Conservation (phyloP, 2,329 filamentous ascomycete genomes). For the Colletotrichum lini region DNA sequence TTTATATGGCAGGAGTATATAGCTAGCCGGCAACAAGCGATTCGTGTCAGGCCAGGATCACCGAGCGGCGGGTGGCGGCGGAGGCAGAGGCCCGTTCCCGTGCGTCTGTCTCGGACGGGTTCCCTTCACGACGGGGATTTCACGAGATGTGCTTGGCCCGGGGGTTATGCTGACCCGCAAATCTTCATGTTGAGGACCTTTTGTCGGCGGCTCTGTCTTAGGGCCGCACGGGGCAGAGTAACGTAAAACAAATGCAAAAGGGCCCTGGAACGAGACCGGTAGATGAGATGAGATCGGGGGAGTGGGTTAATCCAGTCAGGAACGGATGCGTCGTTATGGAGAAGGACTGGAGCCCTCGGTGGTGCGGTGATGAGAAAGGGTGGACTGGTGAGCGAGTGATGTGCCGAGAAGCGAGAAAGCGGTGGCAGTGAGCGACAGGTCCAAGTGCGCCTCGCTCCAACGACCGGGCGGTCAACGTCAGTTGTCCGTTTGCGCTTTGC, state of each 20-base stretch:
- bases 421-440: constrained; percentile 27
- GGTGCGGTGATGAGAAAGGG: constrained; percentile 14
- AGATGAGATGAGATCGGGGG: constrained; percentile 42
- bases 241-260: constrained; percentile 41
- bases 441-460: constrained; percentile 26
- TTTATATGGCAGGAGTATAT: constrained; percentile 38
- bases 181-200: constrained; percentile 42
- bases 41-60: constrained; percentile 42
- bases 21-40: constrained; percentile 38
- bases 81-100: constrained; percentile 41
- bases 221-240: constrained; percentile 42
- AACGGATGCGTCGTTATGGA: constrained; percentile 32
- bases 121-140: constrained; percentile 37
- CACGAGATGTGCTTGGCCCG: constrained; percentile 41
- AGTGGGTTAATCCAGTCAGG: constrained; percentile 33
- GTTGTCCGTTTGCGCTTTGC: constrained; percentile 29
- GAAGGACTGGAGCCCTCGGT: constrained; percentile 33
- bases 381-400: constrained; percentile 11
- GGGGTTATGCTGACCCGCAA: constrained; percentile 42
- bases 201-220: constrained; percentile 43
- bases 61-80: constrained; percentile 40
- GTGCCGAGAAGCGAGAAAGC: constrained; percentile 34
- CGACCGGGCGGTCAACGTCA: constrained; percentile 19
- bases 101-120: constrained; percentile 42
- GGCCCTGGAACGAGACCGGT: constrained; percentile 35